Base-by-base conservation (phyloP, 169 alveolate species). In the Eimeria sp. region DNA sequence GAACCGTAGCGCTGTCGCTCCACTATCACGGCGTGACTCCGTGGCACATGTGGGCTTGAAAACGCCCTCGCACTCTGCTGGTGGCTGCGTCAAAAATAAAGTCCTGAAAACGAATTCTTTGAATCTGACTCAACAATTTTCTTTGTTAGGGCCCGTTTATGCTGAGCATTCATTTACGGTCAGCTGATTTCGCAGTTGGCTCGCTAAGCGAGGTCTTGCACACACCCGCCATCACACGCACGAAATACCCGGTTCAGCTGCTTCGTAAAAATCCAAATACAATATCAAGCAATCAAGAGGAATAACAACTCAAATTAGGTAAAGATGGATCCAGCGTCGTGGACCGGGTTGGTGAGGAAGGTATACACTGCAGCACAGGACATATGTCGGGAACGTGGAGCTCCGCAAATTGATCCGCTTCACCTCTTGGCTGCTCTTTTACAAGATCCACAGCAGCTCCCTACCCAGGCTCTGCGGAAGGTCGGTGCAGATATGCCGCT, bases 341-440 rank as follows among this genome's bases (percentile, higher is more conserved):
- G 95, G 95, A 91, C 95, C 40, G 89, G 63, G 51, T 78, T 91
- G 70, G 95, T 91, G 78, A 25, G 88, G 40, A 91, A 91, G 84
- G 90, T 27, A 54, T 91, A 57, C 57, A 40, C 88, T 43, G 72
- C 91, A 14, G 95, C 90, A 18, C 95, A 91, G 61, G 95, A 91
- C 40, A 40, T 76, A 14, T 75, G 91, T 45, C 22, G 84, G 34
- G 84, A 91, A 47, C 90, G 91, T 13, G 75, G 83, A 47, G 61
- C 87, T 43, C 95, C 91, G 14, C 95, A 91, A 82, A 58, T 91
- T 11, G 91, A 78, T 43, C 95, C 95, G 4, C 80, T 58, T 58
- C 95, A 91, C 58, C 67, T 91, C 30, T 45, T 91, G 43, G 82
- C 76, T 4, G 95, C 95, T 18, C 73, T 91, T 51, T 83, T 91